A percentile compares a stretch with the other conserved stretches of the same genome.
phyloP scores from a whole-genome alignment of 192 early-diverging fungal genomes.

The Podila minutissima region DNA sequence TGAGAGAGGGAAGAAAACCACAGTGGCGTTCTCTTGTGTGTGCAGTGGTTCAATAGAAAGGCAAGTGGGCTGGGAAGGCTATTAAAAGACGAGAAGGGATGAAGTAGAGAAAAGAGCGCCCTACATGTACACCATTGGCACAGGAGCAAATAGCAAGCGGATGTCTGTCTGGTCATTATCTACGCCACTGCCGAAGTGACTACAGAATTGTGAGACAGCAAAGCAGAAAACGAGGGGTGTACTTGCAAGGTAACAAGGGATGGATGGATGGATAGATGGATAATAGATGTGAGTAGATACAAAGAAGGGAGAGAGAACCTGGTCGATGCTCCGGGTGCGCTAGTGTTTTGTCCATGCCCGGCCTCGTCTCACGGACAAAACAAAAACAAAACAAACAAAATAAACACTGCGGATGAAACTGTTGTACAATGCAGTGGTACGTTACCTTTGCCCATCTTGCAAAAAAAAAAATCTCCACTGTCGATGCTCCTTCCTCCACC shows the following conservation, averaged over 20 bases:
- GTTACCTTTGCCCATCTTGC: no score
- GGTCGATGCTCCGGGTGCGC: no score
- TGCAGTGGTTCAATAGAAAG: background rate
- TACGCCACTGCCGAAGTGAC: background rate
- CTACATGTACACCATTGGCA: background rate
- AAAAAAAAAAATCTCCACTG: background rate
- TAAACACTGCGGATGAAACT: no score
- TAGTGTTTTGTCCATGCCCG: no score
- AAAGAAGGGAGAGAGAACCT: no score
- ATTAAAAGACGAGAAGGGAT: slow-evolving; percentile 1
- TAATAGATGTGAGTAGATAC: no score
- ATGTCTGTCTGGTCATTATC: background rate
- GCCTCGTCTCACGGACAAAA: no score
- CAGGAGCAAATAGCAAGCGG: background rate
- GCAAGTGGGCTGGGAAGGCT: background rate
- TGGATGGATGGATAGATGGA: no score
- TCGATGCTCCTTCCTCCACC: slow-evolving; percentile 6
- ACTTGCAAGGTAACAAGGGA: no score
- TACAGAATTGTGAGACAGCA: background rate
- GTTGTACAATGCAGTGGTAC: no score
- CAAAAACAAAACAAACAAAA: no score
- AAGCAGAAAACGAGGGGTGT: background rate
- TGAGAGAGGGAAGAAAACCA: background rate
- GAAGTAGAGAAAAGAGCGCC: no score
- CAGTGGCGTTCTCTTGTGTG: background rate